Evolutionary conservation across 1,139 yeast genomes (phyloP).

Genomic region (Geotrichum fermentans): DNA sequence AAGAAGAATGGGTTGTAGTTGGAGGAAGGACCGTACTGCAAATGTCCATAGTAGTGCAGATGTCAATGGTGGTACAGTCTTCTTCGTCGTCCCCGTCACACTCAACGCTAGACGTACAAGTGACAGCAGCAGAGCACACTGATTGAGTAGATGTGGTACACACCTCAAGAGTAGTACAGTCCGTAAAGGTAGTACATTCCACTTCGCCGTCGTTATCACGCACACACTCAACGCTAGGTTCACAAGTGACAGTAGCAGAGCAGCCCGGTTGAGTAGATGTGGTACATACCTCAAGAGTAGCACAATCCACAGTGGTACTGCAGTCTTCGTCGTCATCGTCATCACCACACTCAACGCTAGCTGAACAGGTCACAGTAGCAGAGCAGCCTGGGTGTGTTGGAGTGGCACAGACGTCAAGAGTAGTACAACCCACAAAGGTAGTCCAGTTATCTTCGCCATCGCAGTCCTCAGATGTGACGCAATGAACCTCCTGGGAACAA

Average conservation of each 20-base stretch:
- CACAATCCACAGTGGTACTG: neutral
- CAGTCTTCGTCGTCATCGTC: neutral
- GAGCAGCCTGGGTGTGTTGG: neutral
- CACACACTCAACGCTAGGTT: no score
- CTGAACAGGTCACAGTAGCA: conserved; percentile 5
- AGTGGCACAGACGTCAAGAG: neutral
- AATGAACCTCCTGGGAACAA: no score
- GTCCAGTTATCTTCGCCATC: neutral
- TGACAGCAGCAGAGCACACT: neutral
- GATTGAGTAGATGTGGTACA: neutral
- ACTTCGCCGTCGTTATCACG: no score
- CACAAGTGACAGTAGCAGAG: no score
- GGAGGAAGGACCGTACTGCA: neutral
- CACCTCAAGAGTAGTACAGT: neutral
- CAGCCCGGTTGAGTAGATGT: neutral
- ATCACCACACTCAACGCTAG: neutral
- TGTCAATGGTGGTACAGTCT: neutral
- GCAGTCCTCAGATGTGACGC: neutral
- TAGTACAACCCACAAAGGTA: neutral
- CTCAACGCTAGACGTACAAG: neutral
- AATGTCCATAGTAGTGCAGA: neutral
- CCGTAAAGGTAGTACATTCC: neutral
- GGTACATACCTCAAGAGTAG: neutral
- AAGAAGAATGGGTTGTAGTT: neutral
- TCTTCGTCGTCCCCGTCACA: conserved; percentile 2